phyloP scores from a whole-genome alignment of 75 land plant species.

The Cupressus sempervirens region DNA sequence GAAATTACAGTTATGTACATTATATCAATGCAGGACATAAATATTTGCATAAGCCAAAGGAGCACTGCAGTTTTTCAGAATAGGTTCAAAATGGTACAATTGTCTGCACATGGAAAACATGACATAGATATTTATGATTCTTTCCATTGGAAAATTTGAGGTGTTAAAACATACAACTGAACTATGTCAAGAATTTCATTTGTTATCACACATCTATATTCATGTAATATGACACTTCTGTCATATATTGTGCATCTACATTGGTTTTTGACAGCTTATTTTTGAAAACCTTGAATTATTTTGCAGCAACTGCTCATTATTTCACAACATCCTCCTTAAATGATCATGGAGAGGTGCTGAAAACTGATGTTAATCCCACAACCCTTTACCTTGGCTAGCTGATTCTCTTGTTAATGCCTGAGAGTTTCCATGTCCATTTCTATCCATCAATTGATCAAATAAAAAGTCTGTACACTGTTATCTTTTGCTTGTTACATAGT shows the following conservation, averaged over 20 bases:
- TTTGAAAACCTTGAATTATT: too few relatives aligned
- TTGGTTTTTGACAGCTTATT: not conserved
- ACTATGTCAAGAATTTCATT: not conserved
- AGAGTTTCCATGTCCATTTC: not conserved
- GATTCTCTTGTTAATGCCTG: not conserved
- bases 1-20: not conserved
- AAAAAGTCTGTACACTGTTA: too few relatives aligned
- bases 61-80: not conserved
- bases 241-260: not conserved
- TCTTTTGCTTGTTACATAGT: not conserved
- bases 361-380: not conserved
- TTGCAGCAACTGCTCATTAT: not conserved
- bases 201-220: not conserved
- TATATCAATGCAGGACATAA: not conserved
- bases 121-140: not conserved
- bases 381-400: not conserved
- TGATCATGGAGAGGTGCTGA: not conserved
- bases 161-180: not conserved
- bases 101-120: not conserved
- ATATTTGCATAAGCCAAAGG: not conserved
- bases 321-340: not conserved
- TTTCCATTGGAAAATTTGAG: not conserved
- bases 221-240: not conserved
- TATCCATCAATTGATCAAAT: too few relatives aligned
- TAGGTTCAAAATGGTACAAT: not conserved